Evolutionary conservation across 2,329 filamentous ascomycete genomes (phyloP), one percentile per base, ranked within the genome.

Genomic region (Penicillium sp.): DNA sequence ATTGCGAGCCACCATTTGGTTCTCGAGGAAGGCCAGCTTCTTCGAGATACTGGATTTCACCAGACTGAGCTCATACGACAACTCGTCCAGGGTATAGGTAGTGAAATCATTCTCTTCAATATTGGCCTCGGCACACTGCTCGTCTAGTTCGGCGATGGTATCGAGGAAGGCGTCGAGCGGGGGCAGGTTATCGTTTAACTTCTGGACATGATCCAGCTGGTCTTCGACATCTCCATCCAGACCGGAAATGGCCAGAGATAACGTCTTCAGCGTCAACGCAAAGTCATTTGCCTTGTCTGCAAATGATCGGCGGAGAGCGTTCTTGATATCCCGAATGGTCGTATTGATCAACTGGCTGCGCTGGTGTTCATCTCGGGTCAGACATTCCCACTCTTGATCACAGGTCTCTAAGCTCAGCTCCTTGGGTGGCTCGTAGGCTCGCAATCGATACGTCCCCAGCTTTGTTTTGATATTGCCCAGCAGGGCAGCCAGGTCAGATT

Each of bases 41-140:
- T 97, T 99, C 61, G 92, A 89, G 26, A 97, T 93, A 11, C 90
- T 94, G 27, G 89, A 88, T 71, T 92, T 92, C 54, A 97, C 94
- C 27, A 99, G 82, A 15, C 90, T 87, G 55, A 97, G 82, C 76
- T 99, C 94, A 76, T 99, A 99, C 57, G 87, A 86, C 41, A 99
- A 82, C 75, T 99, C 94, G 70, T 99, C 94, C 73, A 97, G 94
- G 9, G 93, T 96, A 76, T 97, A 97, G 8, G 93, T 97, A n/a
- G 94, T 99, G 74, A 94, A 97, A 78, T 99, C 94, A 74, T 99
- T 99, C 69, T 99, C 94, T 75, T 99, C 94, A 61, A 99, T 97
- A 72, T 99, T 97, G 59, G 94, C 94, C 78, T 97, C 93, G 57
- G 88, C 84, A 72, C 94, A 99, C 75, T 96, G 91, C 60, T 86